These are phyloP conservation scores for Collybia mongolica DNA, from an alignment of 768 basidiomycete genomes.

Conservation along the genomic window DNA sequence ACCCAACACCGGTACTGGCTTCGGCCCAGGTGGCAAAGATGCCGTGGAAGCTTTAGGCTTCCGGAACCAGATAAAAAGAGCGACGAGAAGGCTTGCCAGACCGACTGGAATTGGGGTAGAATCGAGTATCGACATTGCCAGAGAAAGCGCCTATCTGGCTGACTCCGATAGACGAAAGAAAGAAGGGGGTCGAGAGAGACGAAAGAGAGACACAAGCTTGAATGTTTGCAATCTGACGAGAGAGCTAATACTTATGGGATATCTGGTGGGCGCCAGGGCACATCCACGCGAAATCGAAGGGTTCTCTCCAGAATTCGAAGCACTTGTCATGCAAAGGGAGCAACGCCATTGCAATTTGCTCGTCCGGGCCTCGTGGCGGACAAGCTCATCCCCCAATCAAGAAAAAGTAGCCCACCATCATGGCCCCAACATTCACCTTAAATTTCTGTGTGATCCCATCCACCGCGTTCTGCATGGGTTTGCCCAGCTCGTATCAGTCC, in stretches of 20 bases:
- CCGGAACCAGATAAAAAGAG: slow-evolving; percentile 39
- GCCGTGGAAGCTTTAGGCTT: slow-evolving; percentile 39
- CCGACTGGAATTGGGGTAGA: slow-evolving; percentile 28
- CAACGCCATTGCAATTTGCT: too few species aligned
- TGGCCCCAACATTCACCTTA: too few species aligned
- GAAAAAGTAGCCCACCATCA: too few species aligned
- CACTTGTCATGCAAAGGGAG: neutral
- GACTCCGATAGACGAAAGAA: neutral
- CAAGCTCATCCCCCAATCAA: too few species aligned
- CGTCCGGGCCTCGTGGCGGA: too few species aligned
- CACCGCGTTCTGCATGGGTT: too few species aligned
- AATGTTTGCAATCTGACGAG: slow-evolving; percentile 6
- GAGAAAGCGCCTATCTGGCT: neutral
- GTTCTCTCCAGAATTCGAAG: slow-evolving; percentile 14
- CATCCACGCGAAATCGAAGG: slow-evolving; percentile 14
- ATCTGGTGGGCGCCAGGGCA: slow-evolving; percentile 13
- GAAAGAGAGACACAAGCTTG: slow-evolving; percentile 3
- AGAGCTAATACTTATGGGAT: slow-evolving; percentile 16
- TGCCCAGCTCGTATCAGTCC: too few species aligned
- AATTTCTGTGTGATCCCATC: too few species aligned
- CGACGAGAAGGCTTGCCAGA: slow-evolving; percentile 34
- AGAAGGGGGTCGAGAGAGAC: neutral
- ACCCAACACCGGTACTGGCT: slow-evolving; percentile 61
- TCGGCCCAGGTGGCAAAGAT: slow-evolving; percentile 66
- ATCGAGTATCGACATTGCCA: slow-evolving; percentile 11